Percentiles rank a stretch among this genome's conserved stretches.
Conservation (phyloP, 768 basidiomycete genomes). For the Lactarius sp. region DNA sequence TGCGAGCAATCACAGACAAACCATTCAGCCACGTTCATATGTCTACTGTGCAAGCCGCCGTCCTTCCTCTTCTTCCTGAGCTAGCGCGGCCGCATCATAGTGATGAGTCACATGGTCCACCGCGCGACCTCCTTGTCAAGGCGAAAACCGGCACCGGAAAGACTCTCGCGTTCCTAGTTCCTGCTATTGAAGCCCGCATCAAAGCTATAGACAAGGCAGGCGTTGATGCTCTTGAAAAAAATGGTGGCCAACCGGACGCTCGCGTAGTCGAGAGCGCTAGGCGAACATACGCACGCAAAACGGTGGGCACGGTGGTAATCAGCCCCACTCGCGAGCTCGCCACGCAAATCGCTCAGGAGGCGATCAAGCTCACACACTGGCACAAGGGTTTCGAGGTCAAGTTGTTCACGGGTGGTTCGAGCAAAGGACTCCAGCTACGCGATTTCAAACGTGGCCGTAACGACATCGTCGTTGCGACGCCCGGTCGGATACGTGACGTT, state of each 20-base stretch:
- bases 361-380: conserved; percentile 55
- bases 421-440: conserved; percentile 59
- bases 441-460: conserved; percentile 58
- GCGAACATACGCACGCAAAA: conserved; percentile 38
- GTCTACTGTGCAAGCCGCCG: conserved; percentile 78
- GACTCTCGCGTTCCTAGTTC: conserved; percentile 83
- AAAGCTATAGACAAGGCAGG: conserved; percentile 47
- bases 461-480: conserved; percentile 86
- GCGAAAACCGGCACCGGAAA: conserved; percentile 90
- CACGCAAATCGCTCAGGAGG: conserved; percentile 84
- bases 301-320: conserved; percentile 74
- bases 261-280: conserved; percentile 33
- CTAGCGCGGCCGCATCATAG: conserved; percentile 51
- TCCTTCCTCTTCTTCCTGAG: conserved; percentile 69
- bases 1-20: conserved; percentile 54
- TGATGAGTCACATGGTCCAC: conserved; percentile 26
- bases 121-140: conserved; percentile 76
- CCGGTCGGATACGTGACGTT: conserved; percentile 80
- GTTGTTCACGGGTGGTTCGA: conserved; percentile 73
- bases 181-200: conserved; percentile 74
- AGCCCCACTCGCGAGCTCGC: conserved; percentile 89
- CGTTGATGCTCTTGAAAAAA: conserved; percentile 38
- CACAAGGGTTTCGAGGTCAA: conserved; percentile 63
- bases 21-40: conserved; percentile 69
- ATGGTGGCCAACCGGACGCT: conserved; percentile 37